phyloP scores from a whole-genome alignment of 164 flowering plant genomes.

The Magnolia officinalis region DNA sequence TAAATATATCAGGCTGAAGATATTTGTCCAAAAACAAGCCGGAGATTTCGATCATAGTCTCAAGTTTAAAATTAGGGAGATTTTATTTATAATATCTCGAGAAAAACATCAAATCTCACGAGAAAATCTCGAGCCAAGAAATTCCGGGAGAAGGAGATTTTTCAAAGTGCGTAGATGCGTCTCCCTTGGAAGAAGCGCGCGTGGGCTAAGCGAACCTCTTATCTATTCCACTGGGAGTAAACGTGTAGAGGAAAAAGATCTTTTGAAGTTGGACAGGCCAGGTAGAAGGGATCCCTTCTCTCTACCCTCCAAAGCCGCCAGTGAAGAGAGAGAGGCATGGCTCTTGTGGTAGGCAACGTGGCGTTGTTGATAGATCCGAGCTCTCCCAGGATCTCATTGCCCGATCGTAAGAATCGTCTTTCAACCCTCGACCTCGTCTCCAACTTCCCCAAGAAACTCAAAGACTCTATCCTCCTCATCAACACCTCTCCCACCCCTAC shows the following conservation, averaged over 20 bases:
- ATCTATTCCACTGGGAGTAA: no score
- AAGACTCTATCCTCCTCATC: neutral
- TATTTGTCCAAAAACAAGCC: no score
- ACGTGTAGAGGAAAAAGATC: neutral
- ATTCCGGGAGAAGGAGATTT: no score
- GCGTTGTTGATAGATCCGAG: conserved; percentile 36
- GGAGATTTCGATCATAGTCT: no score
- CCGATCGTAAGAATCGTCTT: conserved; percentile 3
- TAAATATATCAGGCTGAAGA: no score
- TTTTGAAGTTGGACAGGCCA: neutral
- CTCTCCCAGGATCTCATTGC: conserved; percentile 24
- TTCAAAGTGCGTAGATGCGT: no score
- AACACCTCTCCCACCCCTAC: neutral
- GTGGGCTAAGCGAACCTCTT: no score
- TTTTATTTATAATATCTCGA: no score
- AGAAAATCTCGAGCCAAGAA: no score
- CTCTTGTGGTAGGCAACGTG: conserved; percentile 56
- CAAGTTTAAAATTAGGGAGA: no score
- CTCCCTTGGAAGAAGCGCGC: no score
- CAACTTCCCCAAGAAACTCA: neutral
- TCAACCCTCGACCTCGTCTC: neutral
- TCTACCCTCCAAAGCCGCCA: neutral
- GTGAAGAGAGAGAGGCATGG: conserved; percentile 31
- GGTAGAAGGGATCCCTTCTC: neutral
- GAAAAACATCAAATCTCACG: no score